phyloP scores from a whole-genome alignment of 805 yeast genomes.

The Wickerhamomyces bisporus region DNA sequence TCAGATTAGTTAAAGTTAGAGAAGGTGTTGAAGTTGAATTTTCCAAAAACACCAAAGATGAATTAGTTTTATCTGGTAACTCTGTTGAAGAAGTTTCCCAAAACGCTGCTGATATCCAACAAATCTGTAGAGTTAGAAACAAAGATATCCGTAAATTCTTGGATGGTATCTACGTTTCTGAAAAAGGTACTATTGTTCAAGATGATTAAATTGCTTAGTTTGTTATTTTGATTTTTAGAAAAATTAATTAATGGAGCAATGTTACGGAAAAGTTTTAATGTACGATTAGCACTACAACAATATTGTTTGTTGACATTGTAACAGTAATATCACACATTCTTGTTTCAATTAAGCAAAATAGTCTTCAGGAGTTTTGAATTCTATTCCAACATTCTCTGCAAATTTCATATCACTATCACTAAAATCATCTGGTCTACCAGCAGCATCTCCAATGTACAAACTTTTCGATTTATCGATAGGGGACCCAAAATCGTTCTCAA shows the following conservation, averaged over 20 bases:
- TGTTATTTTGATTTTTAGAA: not conserved
- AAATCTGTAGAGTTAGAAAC: conserved; percentile 97
- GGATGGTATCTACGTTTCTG: conserved; percentile 99
- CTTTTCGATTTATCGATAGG: conserved; percentile 36
- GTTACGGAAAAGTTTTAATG: not conserved
- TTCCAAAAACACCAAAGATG: conserved; percentile 88
- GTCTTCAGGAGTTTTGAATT: conserved; percentile 71
- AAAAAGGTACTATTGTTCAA: conserved; percentile 82
- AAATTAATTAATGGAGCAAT: conserved; percentile 7
- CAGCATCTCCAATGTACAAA: conserved; percentile 93
- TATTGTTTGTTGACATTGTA: conserved; percentile 1
- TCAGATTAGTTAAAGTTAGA: conserved; percentile 78
- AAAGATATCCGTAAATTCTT: conserved; percentile 99
- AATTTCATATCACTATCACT: conserved; percentile 74
- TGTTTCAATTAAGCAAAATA: conserved; percentile 30
- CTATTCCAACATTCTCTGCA: conserved; percentile 52
- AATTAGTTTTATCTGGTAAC: conserved; percentile 89
- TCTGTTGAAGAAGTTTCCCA: conserved; percentile 96
- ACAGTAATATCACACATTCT: too few relatives aligned
- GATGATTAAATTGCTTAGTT: conserved; percentile 33
- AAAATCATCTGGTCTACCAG: conserved; percentile 75
- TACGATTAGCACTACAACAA: conserved; percentile 6
- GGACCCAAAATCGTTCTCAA: conserved; percentile 34
- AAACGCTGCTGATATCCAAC: conserved; percentile 97
- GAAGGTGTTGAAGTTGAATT: conserved; percentile 86